phyloP scores from a whole-genome alignment of 306 rosid species.

The Cucumis melo region DNA sequence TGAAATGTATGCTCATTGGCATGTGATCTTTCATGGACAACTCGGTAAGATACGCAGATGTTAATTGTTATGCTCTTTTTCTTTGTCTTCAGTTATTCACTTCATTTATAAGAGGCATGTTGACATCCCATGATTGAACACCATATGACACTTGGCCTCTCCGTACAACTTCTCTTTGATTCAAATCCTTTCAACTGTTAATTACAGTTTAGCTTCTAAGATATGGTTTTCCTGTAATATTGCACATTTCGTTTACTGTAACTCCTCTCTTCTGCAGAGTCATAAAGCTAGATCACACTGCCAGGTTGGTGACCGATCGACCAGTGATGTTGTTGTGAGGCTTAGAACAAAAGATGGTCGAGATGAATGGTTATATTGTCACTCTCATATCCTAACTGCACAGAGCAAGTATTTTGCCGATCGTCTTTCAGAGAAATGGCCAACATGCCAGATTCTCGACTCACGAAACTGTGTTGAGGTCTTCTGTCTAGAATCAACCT shows the following conservation, averaged over 20 bases:
- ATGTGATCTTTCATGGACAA: neutral
- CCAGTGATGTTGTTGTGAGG: slow-evolving; percentile 95
- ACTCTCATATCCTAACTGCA: slow-evolving; percentile 36
- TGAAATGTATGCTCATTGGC: neutral
- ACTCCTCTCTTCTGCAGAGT: slow-evolving; percentile 29
- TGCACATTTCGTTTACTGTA: neutral
- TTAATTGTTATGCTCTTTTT: neutral
- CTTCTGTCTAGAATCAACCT: slow-evolving; percentile 59
- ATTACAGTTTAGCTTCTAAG: neutral
- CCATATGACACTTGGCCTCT: neutral
- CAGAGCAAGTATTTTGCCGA: slow-evolving; percentile 74
- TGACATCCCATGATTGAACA: neutral
- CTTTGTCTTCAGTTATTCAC: neutral
- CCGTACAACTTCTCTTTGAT: neutral
- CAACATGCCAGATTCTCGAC: slow-evolving; percentile 83
- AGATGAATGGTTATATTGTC: slow-evolving; percentile 83
- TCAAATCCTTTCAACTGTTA: neutral
- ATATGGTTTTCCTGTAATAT: neutral
- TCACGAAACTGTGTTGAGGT: slow-evolving; percentile 84
- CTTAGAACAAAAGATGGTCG: slow-evolving; percentile 68
- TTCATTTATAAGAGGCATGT: neutral
- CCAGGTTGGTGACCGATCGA: slow-evolving; percentile 50
- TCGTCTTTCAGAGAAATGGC: slow-evolving; percentile 84
- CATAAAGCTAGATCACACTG: slow-evolving; percentile 26
- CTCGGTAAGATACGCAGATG: neutral